Conservation (phyloP, 1,284 basidiomycete genomes). For the Heterobasidion parviporum region DNA sequence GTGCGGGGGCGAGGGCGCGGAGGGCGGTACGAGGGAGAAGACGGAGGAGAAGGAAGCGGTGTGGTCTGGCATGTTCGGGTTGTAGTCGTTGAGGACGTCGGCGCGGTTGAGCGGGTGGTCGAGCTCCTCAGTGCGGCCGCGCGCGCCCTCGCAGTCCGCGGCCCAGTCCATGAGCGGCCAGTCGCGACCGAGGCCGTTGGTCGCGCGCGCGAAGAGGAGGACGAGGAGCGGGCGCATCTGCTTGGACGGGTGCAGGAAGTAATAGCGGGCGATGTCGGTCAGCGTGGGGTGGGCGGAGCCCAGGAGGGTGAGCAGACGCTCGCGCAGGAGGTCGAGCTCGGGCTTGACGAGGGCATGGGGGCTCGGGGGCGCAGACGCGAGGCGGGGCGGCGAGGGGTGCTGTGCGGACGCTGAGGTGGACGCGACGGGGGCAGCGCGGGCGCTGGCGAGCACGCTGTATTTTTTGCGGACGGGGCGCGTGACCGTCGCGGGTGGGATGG, state of each 20-base stretch:
- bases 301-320: conserved; percentile 72
- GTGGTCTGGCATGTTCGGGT: conserved; percentile 71
- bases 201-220: conserved; percentile 86
- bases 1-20: conserved; percentile 30
- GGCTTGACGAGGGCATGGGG: conserved; percentile 64
- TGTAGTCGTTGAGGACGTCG: conserved; percentile 80
- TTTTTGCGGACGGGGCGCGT: conserved; percentile 16
- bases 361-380: conserved; percentile 31
- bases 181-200: conserved; percentile 66
- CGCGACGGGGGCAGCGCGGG: conserved; percentile 10
- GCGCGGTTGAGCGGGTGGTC: conserved; percentile 65
- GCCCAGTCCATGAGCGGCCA: conserved; percentile 41
- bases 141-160: conserved; percentile 33
- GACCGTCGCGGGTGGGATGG: conserved; percentile 8
- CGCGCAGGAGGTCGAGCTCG: conserved; percentile 71
- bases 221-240: conserved; percentile 90
- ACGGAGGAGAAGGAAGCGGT: conserved; percentile 43
- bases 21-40: conserved; percentile 34
- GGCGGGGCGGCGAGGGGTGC: conserved; percentile 7
- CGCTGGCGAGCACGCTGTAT: conserved; percentile 20
- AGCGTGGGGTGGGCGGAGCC: conserved; percentile 87
- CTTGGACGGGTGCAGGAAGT: conserved; percentile 85
- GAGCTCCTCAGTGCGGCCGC: conserved; percentile 40
- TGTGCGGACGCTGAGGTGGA: conserved; percentile 1
- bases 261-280: conserved; percentile 86